Evolutionary conservation across 108 stramenopile genomes (phyloP).

Genomic region (Cyclotella choctawhatcheeana): DNA sequence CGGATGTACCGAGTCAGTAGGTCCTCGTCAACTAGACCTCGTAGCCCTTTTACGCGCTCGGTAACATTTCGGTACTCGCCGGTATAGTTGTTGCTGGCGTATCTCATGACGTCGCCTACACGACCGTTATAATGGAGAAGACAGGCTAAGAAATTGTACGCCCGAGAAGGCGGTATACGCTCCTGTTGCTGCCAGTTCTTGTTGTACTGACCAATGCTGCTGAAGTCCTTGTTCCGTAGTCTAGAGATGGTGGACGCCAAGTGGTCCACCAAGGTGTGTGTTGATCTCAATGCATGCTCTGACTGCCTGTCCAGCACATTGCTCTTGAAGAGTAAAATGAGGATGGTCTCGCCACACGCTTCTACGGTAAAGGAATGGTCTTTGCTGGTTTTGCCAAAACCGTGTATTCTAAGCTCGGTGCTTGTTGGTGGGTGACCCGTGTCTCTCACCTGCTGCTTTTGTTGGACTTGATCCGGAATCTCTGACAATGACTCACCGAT

Average conservation of each 20-base stretch:
- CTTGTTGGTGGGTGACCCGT: background rate
- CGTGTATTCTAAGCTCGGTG: background rate
- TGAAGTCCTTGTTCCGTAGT: background rate
- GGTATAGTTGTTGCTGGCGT: constrained; percentile 6
- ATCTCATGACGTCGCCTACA: constrained; percentile 1
- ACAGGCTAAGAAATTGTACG: background rate
- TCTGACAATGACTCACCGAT: no score
- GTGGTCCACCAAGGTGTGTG: background rate
- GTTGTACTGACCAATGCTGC: background rate
- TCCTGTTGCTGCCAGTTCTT: background rate
- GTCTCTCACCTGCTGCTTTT: background rate
- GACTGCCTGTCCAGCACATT: background rate
- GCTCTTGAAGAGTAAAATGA: background rate
- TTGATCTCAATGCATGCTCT: background rate
- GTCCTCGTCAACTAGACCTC: background rate
- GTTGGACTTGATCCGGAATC: no score
- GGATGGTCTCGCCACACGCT: background rate
- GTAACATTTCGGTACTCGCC: background rate
- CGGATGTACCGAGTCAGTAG: background rate
- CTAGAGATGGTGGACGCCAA: background rate
- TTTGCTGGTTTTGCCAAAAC: background rate
- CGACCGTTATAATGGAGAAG: background rate
- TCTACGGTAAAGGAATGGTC: background rate
- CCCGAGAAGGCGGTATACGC: background rate
- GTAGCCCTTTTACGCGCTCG: background rate